Percentiles rank a stretch among this genome's conserved stretches.
phyloP scores from a whole-genome alignment of 2,329 filamentous ascomycete genomes.

The Coniochaeta prunicola region DNA sequence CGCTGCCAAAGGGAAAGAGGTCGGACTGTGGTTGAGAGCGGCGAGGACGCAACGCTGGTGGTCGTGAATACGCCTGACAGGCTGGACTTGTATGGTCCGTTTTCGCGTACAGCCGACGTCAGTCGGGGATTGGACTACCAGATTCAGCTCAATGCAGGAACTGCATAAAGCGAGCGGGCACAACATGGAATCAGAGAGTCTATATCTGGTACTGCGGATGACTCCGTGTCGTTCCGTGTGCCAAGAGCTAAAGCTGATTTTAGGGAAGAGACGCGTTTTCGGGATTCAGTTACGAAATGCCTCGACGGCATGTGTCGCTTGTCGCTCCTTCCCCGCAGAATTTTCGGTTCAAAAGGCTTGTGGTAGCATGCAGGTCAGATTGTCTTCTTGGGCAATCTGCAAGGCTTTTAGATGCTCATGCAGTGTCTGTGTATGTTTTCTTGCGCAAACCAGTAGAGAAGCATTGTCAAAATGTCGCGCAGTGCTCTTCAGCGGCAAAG shows the following conservation, averaged over 20 bases:
- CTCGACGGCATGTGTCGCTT: no score
- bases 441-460: not conserved
- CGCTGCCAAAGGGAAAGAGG: constrained; percentile 25
- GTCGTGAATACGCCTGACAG: constrained; percentile 38
- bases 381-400: not conserved
- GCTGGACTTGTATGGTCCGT: constrained; percentile 36
- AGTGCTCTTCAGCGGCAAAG: not conserved
- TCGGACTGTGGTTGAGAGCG: constrained; percentile 22
- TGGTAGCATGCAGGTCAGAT: no score
- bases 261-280: no score
- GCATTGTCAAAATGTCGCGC: not conserved
- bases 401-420: not conserved
- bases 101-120: constrained; percentile 23
- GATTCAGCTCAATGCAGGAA: constrained; percentile 24
- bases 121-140: constrained; percentile 29
- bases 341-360: no score
- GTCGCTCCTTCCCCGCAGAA: no score
- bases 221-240: no score
- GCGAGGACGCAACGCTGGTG: constrained; percentile 36
- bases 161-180: constrained; percentile 7
- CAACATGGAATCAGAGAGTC: no score
- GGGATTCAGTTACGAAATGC: no score
- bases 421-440: not conserved
- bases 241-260: no score
- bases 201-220: no score